These are phyloP conservation scores for Coemansia sp. DNA, from an alignment of 192 early-diverging fungal genomes.

Conservation along the genomic window DNA sequence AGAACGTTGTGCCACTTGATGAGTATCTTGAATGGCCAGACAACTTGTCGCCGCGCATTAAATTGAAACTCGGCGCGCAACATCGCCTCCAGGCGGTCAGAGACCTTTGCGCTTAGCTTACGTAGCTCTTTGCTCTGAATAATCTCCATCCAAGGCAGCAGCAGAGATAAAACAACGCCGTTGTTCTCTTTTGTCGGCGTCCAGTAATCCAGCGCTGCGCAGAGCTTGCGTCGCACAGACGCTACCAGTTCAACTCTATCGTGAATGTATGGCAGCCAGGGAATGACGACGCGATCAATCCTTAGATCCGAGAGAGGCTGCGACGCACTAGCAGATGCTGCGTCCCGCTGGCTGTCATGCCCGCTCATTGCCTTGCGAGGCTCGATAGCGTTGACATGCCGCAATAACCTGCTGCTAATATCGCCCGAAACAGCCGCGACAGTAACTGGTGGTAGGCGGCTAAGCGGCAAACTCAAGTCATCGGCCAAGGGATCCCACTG, in stretches of 20 bases:
- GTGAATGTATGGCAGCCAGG: constrained; percentile 49
- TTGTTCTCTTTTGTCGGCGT: constrained; percentile 32
- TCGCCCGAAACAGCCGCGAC: constrained; percentile 16
- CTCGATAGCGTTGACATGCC: constrained; percentile 23
- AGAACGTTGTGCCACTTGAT: constrained; percentile 39
- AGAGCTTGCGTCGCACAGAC: constrained; percentile 44
- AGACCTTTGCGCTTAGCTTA: constrained; percentile 24
- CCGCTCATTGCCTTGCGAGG: constrained; percentile 23
- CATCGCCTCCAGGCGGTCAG: constrained; percentile 26
- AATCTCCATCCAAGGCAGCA: constrained; percentile 41
- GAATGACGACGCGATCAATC: constrained; percentile 34
- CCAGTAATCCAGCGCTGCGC: constrained; percentile 41
- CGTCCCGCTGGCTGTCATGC: not conserved
- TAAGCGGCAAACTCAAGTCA: constrained; percentile 14
- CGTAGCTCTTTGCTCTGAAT: constrained; percentile 29
- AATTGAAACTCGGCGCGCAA: constrained; percentile 30
- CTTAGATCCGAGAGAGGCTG: constrained; percentile 17
- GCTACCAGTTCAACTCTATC: constrained; percentile 32
- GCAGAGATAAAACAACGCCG: constrained; percentile 18
- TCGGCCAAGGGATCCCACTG: constrained; percentile 48
- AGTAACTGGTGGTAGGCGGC: constrained; percentile 18
- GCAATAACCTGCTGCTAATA: constrained; percentile 25
- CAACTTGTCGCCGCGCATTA: constrained; percentile 26
- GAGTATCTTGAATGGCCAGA: constrained; percentile 46
- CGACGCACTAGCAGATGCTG: not conserved